Conservation (phyloP, 441 rosid species). For the Pelargonium myrrhifolium region DNA sequence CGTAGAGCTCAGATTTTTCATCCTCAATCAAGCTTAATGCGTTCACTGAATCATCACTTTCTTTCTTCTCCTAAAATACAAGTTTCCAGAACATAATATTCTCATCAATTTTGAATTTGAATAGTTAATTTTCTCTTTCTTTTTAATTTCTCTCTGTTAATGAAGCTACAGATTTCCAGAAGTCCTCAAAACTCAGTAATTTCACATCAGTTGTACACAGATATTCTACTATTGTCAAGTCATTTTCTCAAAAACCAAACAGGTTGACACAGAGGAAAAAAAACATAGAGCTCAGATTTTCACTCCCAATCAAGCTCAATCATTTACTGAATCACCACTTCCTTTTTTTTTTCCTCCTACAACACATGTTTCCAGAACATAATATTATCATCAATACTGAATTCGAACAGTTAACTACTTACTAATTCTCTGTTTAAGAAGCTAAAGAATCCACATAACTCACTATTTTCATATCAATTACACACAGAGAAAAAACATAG, state of each 20-base stretch:
- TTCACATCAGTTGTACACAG: neutral
- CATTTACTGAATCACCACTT: no score
- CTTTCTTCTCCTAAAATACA: slow-evolving; percentile 34
- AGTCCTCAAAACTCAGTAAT: no score
- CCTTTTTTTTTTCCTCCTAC: no score
- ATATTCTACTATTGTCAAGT: neutral
- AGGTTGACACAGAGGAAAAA: no score
- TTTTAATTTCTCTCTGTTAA: no score
- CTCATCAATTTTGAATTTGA: neutral
- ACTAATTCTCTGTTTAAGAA: no score
- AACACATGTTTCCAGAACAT: neutral
- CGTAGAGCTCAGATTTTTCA: slow-evolving; percentile 26
- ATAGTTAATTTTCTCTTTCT: no score
- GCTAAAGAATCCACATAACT: no score
- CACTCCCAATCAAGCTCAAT: no score
- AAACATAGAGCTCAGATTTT: neutral
- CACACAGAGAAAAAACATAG: neutral
- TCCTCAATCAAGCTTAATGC: slow-evolving; percentile 31
- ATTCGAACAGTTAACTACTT: no score
- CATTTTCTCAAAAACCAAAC: slow-evolving; percentile 1
- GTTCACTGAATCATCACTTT: slow-evolving; percentile 27
- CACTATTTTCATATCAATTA: neutral
- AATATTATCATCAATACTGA: neutral
- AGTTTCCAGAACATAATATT: neutral
- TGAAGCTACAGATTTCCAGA: no score